Evolutionary conservation across 108 stramenopile species (phyloP), one percentile per base, ranked within the genome.

Genomic region (Skeletonema marinoi): DNA sequence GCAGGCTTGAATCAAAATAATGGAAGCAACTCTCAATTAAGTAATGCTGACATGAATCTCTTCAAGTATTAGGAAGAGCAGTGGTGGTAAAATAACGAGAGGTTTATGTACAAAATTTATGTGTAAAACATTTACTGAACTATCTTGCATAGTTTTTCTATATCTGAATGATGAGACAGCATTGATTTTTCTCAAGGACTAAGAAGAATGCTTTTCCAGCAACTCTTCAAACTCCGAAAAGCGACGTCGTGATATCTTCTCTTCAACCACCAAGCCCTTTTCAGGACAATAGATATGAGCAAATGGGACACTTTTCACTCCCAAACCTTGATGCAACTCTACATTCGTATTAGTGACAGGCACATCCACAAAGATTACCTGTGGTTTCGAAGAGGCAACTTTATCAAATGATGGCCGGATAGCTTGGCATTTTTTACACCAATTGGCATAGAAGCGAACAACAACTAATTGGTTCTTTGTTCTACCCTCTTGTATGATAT

Each of bases 361-460:
- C 32, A 92, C 88, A 46, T 94, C 83, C 14, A 91, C 74, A 67
- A 90, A 92, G 35, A 87, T 86, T 33, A 88, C 71, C 5, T 85
- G 32, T 10, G 77, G 77, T 58, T 86, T 74, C 25, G 67, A 64
- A 13, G 38, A 36, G 8, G 88, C 88, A 51, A 84, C 62, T 42
- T 74, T 82, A 63, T 87, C 75, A 66, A 84, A 91, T 21, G 66
- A 58, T 5, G 90, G 88, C 3, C 84, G 74, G 5, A 91, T 78
- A 16, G 85, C 78, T 11, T 87, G 85, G 70, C 90, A 91, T 65
- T 85, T 88, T 85, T 87, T 90, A 66, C 89, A 91, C 86, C 86
- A 91, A 12, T 88, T 80, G 4, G 90, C 90, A 71, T 83, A 80
- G 71, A 91, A 91, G 60, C 88, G 71, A 39, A 89, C 90, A 11